phyloP scores from a whole-genome alignment of 2,329 filamentous ascomycete genomes.

The Pseudopyrenochaeta lycopersici region DNA sequence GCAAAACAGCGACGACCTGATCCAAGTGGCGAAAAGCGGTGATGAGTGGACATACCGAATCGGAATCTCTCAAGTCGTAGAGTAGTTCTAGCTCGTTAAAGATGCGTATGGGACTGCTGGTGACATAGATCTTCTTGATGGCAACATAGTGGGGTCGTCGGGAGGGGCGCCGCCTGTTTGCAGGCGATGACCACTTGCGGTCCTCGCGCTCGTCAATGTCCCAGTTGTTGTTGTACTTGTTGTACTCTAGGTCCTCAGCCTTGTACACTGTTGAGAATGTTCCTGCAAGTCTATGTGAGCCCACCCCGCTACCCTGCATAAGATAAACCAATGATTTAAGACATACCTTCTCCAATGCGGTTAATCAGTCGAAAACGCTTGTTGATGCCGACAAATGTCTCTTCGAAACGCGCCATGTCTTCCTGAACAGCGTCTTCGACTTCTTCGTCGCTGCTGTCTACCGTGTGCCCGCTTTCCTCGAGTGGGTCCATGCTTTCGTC shows the following conservation, averaged over 20 bases:
- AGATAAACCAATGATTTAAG: constrained; percentile 27
- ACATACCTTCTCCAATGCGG: constrained; percentile 90
- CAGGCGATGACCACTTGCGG: constrained; percentile 74
- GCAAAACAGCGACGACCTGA: constrained; percentile 92
- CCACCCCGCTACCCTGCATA: constrained; percentile 34
- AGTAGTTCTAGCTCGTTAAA: constrained; percentile 96
- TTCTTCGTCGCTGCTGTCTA: constrained; percentile 61
- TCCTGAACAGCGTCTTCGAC: constrained; percentile 76
- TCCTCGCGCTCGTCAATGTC: constrained; percentile 74
- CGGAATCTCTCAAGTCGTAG: constrained; percentile 82
- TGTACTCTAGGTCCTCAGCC: constrained; percentile 89
- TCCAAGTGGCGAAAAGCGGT: constrained; percentile 96
- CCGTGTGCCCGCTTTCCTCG: constrained; percentile 59
- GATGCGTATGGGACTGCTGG: constrained; percentile 90
- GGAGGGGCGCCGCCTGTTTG: constrained; percentile 62
- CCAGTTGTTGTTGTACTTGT: constrained; percentile 86
- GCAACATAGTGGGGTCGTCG: constrained; percentile 80
- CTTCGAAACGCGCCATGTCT: constrained; percentile 87
- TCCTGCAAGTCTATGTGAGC: constrained; percentile 62
- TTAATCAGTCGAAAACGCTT: constrained; percentile 90
- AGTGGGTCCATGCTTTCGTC: constrained; percentile 60
- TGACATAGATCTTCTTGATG: constrained; percentile 99
- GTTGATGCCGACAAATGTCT: constrained; percentile 83
- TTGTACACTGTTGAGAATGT: constrained; percentile 99
- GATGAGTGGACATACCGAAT: constrained; percentile 91